These are phyloP conservation scores for Przewalskia tangutica DNA, from an alignment of 257 asterid genomes.

Conservation along the genomic window DNA sequence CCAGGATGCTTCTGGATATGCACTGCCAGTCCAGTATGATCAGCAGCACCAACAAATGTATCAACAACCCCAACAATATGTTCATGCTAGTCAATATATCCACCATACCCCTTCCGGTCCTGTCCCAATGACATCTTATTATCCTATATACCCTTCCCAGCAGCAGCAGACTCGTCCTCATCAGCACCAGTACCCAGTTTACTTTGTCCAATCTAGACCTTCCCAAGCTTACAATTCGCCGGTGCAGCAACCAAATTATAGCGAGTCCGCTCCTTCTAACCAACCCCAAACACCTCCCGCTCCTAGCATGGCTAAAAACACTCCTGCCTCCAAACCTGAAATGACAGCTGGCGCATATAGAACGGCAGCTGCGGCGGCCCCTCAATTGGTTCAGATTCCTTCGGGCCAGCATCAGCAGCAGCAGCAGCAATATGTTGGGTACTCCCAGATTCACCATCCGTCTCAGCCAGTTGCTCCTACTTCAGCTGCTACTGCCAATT, in stretches of 20 bases:
- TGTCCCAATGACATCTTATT: constrained; percentile 47
- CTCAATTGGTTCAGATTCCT: constrained; percentile 53
- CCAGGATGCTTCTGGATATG: constrained; percentile 56
- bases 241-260: constrained; percentile 35
- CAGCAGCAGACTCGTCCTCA: constrained; percentile 44
- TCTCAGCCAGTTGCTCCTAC: constrained; percentile 59
- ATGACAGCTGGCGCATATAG: constrained; percentile 52
- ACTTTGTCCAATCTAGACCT: constrained; percentile 51
- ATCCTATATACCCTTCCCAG: constrained; percentile 64
- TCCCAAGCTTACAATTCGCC: constrained; percentile 58
- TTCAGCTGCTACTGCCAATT: constrained; percentile 39
- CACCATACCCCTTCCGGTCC: constrained; percentile 51
- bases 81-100: constrained; percentile 59
- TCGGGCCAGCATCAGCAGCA: constrained; percentile 33
- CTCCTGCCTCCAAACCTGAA: constrained; percentile 50
- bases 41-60: constrained; percentile 60
- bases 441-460: constrained; percentile 67
- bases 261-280: constrained; percentile 42
- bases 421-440: constrained; percentile 48
- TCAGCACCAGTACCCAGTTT: constrained; percentile 62
- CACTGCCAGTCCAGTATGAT: constrained; percentile 42
- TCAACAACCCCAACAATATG: constrained; percentile 67
- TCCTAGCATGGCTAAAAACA: constrained; percentile 22
- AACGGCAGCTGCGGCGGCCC: constrained; percentile 29
- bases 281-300: constrained; percentile 52